Base-by-base conservation (phyloP, 345 rosid species). In the Pistacia vera region DNA sequence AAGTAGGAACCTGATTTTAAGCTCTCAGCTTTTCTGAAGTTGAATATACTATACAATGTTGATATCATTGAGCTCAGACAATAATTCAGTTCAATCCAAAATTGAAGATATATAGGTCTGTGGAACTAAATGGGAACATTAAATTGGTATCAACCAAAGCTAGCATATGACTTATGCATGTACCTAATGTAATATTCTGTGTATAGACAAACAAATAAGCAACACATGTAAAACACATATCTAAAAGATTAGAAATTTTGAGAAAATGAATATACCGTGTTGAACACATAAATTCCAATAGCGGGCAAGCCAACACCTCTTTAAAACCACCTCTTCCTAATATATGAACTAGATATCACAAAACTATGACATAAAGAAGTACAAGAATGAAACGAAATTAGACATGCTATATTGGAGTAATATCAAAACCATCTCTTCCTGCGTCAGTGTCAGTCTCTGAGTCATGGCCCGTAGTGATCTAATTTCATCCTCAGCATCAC, bases 271-370 rank as follows among this genome's bases (percentile, higher is more conserved):
- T 76, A 68, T 89, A 93, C 99, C 99, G 68, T 93, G 84, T 77
- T 78, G 83, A 60, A 89, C 89, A 65, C 95, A 92, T 85, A 92
- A 85, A 79, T 87, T 87, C 99, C 99, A 93, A 82, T 96, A 93
- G 30, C 94, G 93, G 78, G 99, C 97, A 85, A 96, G 98, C 99
- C 99, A 96, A 81, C 98, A 96, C 79, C 99, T 96, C 94, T 93
- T 96, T 78, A 96, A 69, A 74, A 92, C 93, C 72, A 96, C 93
- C 80, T 96, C 99, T 82, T 96, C 99, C 99, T 96, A 90, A 71
- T 61, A 83, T 75, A 70, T 84, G 78, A 81, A 88, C 83, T 68
- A 75, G 75, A 83, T 69, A 84, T 81, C 79, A 84, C 62, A 62
- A 85, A 74, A 80, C 82, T 76, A 79, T 80, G 74, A 46, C 80